Conservation (phyloP, 768 basidiomycete genomes). For the Russula brevipes region DNA sequence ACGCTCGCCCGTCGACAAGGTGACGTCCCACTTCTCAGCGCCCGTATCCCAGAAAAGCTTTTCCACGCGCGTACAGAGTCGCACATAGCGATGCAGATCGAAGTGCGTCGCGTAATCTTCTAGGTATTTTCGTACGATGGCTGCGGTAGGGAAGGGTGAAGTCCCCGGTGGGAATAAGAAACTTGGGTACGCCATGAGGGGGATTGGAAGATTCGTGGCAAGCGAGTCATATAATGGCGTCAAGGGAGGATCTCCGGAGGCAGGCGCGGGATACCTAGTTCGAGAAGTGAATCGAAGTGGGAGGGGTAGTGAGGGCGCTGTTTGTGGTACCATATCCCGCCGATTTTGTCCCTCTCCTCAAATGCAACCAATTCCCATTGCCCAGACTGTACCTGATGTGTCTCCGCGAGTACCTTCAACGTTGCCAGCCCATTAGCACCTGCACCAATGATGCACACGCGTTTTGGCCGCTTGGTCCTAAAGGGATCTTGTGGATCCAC, state of each 20-base stretch:
- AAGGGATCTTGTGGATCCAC: not conserved
- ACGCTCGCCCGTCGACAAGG: conserved; percentile 35
- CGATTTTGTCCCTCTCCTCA: conserved; percentile 60
- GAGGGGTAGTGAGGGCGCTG: not conserved
- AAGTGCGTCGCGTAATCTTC: conserved; percentile 60
- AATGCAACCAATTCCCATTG: conserved; percentile 61
- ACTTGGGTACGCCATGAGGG: conserved; percentile 62
- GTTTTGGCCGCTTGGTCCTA: conserved; percentile 26
- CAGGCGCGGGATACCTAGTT: conserved; percentile 50
- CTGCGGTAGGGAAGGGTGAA: conserved; percentile 59
- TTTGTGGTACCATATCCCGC: conserved; percentile 66
- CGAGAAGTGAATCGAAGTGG: not conserved
- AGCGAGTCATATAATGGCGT: conserved; percentile 76
- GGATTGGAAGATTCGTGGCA: conserved; percentile 78
- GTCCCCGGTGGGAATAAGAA: conserved; percentile 69
- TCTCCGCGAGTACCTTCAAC: conserved; percentile 59
- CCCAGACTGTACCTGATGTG: conserved; percentile 49
- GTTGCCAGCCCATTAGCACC: conserved; percentile 71
- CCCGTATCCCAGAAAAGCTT: conserved; percentile 38
- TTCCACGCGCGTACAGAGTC: conserved; percentile 53
- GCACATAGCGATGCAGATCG: conserved; percentile 54
- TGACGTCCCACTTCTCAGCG: conserved; percentile 45
- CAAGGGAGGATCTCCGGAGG: conserved; percentile 47
- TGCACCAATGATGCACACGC: conserved; percentile 68
- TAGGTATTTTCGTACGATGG: conserved; percentile 63